Evolutionary conservation across 2,329 filamentous ascomycete genomes (phyloP).

Genomic region (Monosporascus sp.): DNA sequence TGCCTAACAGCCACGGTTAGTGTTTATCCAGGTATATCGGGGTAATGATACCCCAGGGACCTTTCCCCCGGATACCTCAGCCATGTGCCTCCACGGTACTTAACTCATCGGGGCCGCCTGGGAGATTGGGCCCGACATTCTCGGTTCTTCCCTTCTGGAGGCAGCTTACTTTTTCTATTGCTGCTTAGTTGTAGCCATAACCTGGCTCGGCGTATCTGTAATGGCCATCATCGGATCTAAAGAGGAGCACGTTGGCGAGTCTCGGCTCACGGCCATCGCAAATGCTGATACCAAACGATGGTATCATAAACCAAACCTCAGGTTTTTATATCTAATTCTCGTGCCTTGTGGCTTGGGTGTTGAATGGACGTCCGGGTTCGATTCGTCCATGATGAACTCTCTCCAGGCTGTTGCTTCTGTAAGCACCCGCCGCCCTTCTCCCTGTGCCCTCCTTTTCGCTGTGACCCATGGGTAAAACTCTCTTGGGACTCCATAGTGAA

Average conservation of each 20-base stretch:
- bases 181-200: no score
- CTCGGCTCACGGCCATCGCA: conserved; percentile 30
- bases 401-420: conserved; percentile 33
- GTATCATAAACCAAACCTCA: conserved; percentile 36
- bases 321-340: conserved; percentile 34
- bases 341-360: conserved; percentile 36
- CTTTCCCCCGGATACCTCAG: not conserved
- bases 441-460: not conserved
- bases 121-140: no score
- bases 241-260: conserved; percentile 28
- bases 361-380: conserved; percentile 39
- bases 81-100: not conserved
- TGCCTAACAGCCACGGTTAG: no score
- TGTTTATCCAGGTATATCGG: not conserved
- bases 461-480: no score
- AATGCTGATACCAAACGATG: conserved; percentile 30
- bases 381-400: conserved; percentile 40
- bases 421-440: not conserved
- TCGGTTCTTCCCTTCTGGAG: no score
- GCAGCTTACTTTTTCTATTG: no score
- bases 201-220: not conserved
- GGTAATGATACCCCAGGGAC: not conserved
- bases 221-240: conserved; percentile 31
- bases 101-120: no score
- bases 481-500: no score